phyloP scores from a whole-genome alignment of 2,329 filamentous ascomycete genomes.

The Alternaria sp. region DNA sequence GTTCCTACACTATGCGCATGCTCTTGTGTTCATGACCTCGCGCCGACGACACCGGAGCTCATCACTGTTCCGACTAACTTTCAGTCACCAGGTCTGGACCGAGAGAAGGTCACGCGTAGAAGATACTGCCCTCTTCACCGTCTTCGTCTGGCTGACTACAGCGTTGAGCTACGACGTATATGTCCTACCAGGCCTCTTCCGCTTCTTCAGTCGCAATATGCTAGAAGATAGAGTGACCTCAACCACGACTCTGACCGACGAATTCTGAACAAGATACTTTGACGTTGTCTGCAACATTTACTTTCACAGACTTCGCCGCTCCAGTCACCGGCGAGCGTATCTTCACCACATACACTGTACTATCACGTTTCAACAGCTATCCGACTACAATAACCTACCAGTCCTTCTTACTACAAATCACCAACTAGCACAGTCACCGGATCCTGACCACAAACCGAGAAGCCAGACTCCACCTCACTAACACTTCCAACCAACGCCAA shows the following conservation, averaged over 20 bases:
- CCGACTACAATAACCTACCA: not conserved
- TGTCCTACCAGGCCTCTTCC: not conserved
- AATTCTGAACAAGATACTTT: not conserved
- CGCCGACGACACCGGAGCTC: not conserved
- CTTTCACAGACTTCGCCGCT: not conserved
- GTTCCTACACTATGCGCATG: not conserved
- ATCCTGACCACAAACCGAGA: not conserved
- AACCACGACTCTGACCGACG: not conserved
- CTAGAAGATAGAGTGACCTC: not conserved
- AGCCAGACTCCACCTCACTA: not conserved
- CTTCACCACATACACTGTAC: not conserved
- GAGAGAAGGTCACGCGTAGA: not conserved
- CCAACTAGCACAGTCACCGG: not conserved
- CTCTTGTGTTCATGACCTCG: not conserved
- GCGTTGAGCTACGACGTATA: not conserved
- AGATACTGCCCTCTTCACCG: not conserved
- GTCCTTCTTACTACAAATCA: not conserved
- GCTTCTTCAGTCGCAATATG: not conserved
- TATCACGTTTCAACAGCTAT: not conserved
- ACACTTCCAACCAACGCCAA: not conserved
- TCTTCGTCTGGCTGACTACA: not conserved
- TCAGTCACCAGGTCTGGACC: not conserved
- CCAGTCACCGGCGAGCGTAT: not conserved
- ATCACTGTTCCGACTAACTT: not conserved
- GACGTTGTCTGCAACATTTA: not conserved